phyloP scores from a whole-genome alignment of 2,329 filamentous ascomycete genomes.

The Fusarium pininemorale region DNA sequence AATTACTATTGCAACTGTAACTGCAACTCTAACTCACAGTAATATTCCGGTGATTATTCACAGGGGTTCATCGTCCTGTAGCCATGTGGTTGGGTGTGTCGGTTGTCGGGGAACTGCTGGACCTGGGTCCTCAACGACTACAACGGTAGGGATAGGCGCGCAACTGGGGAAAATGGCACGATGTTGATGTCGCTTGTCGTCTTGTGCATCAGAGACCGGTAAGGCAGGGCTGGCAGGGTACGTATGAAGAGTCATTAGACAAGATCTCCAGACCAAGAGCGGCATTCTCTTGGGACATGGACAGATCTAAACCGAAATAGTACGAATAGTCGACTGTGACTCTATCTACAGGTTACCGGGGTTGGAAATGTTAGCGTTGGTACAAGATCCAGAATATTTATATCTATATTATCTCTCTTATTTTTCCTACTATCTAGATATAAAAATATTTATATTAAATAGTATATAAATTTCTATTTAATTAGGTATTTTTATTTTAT shows the following conservation, averaged over 20 bases:
- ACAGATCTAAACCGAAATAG: slow-evolving; percentile 16
- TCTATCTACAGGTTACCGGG: too few species aligned
- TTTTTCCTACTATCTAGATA: too few species aligned
- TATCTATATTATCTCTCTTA: too few species aligned
- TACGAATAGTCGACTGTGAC: slow-evolving; percentile 21
- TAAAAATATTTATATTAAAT: too few species aligned
- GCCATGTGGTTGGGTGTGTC: slow-evolving; percentile 28
- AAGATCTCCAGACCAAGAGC: neutral
- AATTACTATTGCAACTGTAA: neutral
- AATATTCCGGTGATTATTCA: slow-evolving; percentile 16
- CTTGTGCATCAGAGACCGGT: neutral
- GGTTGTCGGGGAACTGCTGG: slow-evolving; percentile 8
- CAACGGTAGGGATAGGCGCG: slow-evolving; percentile 14
- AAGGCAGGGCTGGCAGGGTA: neutral
- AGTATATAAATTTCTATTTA: too few species aligned
- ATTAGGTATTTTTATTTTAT: too few species aligned
- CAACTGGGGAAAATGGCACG: slow-evolving; percentile 21
- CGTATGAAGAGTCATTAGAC: neutral
- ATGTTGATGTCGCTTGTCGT: slow-evolving; percentile 23
- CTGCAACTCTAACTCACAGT: neutral
- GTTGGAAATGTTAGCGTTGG: too few species aligned
- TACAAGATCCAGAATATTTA: too few species aligned
- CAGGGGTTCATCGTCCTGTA: neutral
- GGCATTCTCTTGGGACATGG: neutral
- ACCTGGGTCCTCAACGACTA: neutral